A percentile compares a stretch with the other conserved stretches of the same genome.
Evolutionary conservation across 495 filamentous ascomycete species (phyloP).

Genomic region (Glarea lozoyensis): DNA sequence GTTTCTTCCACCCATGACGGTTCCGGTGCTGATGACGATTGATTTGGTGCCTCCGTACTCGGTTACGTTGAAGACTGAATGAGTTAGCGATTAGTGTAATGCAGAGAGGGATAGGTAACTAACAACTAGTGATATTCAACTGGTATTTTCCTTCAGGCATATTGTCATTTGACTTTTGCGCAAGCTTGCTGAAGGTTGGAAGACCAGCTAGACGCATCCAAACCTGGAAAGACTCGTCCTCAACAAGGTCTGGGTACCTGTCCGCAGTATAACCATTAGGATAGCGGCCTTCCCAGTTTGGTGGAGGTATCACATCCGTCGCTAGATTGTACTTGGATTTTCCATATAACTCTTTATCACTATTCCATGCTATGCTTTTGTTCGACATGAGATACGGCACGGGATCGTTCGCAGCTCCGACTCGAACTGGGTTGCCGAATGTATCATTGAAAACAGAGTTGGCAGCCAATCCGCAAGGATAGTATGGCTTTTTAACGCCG

Average conservation of each 20-base stretch:
- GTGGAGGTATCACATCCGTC: constrained; percentile 64
- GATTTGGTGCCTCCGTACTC: constrained; percentile 89
- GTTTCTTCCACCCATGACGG: constrained; percentile 90
- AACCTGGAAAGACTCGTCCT: constrained; percentile 82
- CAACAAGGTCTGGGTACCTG: constrained; percentile 57
- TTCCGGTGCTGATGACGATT: constrained; percentile 86
- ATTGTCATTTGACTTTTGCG: constrained; percentile 68
- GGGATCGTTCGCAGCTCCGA: constrained; percentile 30
- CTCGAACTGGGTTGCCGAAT: constrained; percentile 51
- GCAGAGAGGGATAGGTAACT: not conserved
- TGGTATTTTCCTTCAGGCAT: constrained; percentile 65
- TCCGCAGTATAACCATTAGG: constrained; percentile 52
- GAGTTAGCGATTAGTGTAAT: not conserved
- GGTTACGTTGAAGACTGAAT: constrained; percentile 65
- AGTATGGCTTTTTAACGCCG: constrained; percentile 58
- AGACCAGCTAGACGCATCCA: constrained; percentile 99
- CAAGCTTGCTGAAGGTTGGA: constrained; percentile 89
- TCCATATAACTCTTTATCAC: constrained; percentile 71
- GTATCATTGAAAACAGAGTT: constrained; percentile 97
- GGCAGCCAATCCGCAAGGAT: constrained; percentile 91
- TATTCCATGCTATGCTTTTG: constrained; percentile 78
- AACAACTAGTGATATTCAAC: constrained; percentile 47
- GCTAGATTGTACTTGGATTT: constrained; percentile 49
- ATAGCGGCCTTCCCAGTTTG: constrained; percentile 68
- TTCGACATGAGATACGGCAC: constrained; percentile 40